A percentile compares a stretch with the other conserved stretches of the same genome.
Evolutionary conservation across 1,284 basidiomycete genomes (phyloP).

Genomic region (Rhodofomes roseus): DNA sequence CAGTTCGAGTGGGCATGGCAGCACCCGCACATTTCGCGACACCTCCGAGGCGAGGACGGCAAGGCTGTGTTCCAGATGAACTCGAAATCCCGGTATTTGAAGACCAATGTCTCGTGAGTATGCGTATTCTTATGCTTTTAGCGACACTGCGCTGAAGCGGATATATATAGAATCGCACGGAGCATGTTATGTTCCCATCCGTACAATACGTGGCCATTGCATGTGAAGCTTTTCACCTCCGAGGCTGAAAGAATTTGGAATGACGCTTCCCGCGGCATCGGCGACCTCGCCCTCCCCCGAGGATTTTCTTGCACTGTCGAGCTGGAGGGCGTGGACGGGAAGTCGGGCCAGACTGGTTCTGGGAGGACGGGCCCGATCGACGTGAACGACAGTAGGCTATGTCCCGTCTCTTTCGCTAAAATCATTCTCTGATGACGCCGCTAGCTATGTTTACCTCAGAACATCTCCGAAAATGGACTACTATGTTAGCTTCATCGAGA

Average conservation of each 20-base stretch:
- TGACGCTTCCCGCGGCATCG: conserved; percentile 23
- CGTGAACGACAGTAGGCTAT: conserved; percentile 58
- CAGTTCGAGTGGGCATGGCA: conserved; percentile 96
- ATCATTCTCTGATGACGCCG: not conserved
- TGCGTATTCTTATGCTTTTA: not conserved
- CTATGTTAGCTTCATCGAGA: conserved; percentile 32
- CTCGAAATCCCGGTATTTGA: conserved; percentile 33
- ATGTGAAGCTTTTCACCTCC: conserved; percentile 65
- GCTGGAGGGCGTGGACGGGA: conserved; percentile 73
- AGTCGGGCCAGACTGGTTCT: conserved; percentile 43
- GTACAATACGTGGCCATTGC: conserved; percentile 61
- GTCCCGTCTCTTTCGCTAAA: not conserved
- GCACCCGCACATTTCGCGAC: conserved; percentile 60
- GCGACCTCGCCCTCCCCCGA: conserved; percentile 37
- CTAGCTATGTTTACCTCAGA: conserved; percentile 48
- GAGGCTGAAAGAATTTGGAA: conserved; percentile 54
- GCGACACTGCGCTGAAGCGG: not conserved
- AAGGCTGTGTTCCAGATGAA: conserved; percentile 33
- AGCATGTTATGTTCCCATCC: conserved; percentile 57
- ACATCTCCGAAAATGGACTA: conserved; percentile 52
- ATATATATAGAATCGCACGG: conserved; percentile 36
- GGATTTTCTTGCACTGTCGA: conserved; percentile 53
- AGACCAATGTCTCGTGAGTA: conserved; percentile 45
- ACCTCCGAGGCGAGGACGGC: conserved; percentile 44
- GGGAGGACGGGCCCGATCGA: conserved; percentile 56